Conservation (phyloP, 2,329 filamentous ascomycete genomes). For the Epichloe brachyelytri region DNA sequence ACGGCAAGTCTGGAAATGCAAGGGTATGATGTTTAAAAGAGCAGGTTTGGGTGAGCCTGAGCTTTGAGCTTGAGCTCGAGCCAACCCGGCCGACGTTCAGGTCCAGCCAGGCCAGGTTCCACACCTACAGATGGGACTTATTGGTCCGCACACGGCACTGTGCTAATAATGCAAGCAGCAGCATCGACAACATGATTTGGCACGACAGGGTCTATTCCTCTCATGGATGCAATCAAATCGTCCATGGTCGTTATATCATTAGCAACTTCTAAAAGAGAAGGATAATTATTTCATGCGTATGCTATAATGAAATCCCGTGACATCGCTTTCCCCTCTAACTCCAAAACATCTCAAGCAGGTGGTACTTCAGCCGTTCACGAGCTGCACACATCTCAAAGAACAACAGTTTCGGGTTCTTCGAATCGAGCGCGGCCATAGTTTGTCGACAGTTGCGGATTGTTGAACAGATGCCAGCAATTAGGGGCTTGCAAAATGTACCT, state of each 20-base stretch:
- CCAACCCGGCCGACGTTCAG: not conserved
- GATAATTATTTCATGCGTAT: not conserved
- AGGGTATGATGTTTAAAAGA: not conserved
- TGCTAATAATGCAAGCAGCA: no score
- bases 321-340: not conserved
- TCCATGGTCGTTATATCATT: not conserved
- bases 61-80: no score
- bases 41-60: not conserved
- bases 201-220: no score
- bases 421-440: slow-evolving; percentile 25
- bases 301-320: not conserved
- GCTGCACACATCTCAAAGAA: not conserved
- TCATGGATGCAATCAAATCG: not conserved
- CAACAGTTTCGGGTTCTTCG: slow-evolving; percentile 21
- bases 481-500: slow-evolving; percentile 63
- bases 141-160: no score
- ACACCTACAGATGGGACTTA: not conserved
- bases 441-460: slow-evolving; percentile 25
- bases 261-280: not conserved
- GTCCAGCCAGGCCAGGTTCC: not conserved
- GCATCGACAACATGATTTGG: no score
- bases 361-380: not conserved
- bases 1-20: no score
- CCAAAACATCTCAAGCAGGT: not conserved
- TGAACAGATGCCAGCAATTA: slow-evolving; percentile 64